A percentile compares a stretch with the other conserved stretches of the same genome.
These are phyloP conservation scores for Mycena filopes DNA, from an alignment of 768 basidiomycete species.

Conservation along the genomic window DNA sequence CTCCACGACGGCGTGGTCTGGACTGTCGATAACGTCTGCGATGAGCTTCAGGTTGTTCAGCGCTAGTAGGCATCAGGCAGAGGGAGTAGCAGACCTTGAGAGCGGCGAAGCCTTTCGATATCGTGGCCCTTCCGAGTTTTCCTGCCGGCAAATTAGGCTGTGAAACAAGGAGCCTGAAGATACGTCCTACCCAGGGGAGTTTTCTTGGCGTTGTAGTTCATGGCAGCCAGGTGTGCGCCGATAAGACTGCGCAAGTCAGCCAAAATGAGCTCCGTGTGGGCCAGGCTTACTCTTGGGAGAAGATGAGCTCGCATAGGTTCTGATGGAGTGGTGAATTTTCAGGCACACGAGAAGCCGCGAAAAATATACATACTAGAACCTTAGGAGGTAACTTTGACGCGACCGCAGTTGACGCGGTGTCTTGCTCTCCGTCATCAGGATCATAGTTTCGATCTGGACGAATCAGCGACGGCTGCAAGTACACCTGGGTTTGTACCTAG, in stretches of 20 bases:
- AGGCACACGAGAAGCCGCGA: no score
- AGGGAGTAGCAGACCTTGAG: background rate
- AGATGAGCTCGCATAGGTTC: constrained; percentile 7
- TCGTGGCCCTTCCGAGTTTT: constrained; percentile 6
- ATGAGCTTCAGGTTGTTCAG: background rate
- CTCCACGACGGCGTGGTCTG: background rate
- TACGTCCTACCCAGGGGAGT: background rate
- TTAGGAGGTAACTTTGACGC: background rate
- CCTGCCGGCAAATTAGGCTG: background rate
- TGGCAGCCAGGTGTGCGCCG: constrained; percentile 2
- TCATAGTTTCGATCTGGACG: constrained; percentile 6
- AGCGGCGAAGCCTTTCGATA: constrained; percentile 11
- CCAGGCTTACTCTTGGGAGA: constrained; percentile 8
- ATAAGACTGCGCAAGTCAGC: background rate
- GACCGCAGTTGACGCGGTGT: background rate
- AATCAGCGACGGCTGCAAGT: background rate
- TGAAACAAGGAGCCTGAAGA: background rate
- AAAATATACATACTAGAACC: background rate
- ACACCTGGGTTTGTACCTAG: background rate
- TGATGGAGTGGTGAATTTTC: no score
- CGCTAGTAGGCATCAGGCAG: background rate
- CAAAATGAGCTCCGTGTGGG: no score
- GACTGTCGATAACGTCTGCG: constrained; percentile 19
- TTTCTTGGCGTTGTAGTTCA: constrained; percentile 16
- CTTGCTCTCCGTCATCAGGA: background rate